Evolutionary conservation across 768 basidiomycete genomes (phyloP), one percentile per base, ranked within the genome.

Genomic region (Butyriboletus loyo): DNA sequence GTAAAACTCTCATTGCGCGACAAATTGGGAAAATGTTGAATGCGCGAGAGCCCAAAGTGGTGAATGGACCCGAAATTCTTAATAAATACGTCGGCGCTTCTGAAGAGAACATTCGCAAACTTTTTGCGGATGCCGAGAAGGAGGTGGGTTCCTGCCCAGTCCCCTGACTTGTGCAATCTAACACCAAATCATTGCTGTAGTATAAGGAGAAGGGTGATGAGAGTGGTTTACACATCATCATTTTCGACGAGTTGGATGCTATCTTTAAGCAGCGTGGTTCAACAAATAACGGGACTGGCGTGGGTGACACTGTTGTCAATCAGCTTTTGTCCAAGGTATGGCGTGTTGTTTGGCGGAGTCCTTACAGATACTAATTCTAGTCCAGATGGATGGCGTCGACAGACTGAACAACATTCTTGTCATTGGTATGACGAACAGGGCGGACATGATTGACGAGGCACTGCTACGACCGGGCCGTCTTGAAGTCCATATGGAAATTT

Each of bases 11-110:
- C 15, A 92, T 99, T 75, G 97, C 97, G 3, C 80, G 97, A 34
- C 97, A 98, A 77, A 99, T 99, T 55, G 97, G 97, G 13, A 98
- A 97, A 72, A 98, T 99, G 92, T 77, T 98, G 52, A 99, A 99
- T 61, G 97, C 97, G 4, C 79, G 90, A 49, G 97, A 99, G 68
- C 97, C 97, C 32, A 99, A 99, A 72, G 80, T 99, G 50, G 97
- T 99, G 53, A 98, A 98, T 66, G 97, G 97, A 39, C 97, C 97
- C 11, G 97, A 99, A 73, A 86, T 99, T 55, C 74, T 99, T 48
- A 98, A 89, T 76, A 98, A 98, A 68, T 99, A 85, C 60, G 97
- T 99, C 31, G 97, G 97, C 64, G 89, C 90, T 24, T 92, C 89
- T 5, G 97, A 99, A 75, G 97, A 99, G 73, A 99, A 99, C 63